Conservation (phyloP, 495 filamentous ascomycete genomes). For the Tuber calosporum region DNA sequence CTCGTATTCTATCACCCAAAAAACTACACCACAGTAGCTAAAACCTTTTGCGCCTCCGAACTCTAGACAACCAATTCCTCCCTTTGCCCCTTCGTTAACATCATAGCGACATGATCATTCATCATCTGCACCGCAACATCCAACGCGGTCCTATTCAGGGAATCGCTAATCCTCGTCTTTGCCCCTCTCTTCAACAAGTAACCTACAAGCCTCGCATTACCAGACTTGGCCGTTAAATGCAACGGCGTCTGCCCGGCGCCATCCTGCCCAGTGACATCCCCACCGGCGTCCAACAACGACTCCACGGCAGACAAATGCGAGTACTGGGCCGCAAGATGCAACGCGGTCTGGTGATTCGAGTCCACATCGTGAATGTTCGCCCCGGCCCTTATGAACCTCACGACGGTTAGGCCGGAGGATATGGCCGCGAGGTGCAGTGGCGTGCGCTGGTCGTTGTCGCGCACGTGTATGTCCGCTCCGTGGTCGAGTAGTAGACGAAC, state of each 20-base stretch:
- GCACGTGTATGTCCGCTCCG: neutral
- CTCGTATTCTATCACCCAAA: neutral
- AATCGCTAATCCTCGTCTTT: neutral
- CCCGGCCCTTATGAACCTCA: neutral
- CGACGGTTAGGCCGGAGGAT: neutral
- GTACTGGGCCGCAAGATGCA: slow-evolving; percentile 5
- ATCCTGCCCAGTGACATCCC: slow-evolving; percentile 10
- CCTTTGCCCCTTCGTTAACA: neutral
- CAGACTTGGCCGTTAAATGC: slow-evolving; percentile 8
- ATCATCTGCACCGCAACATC: neutral
- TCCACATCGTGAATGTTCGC: slow-evolving; percentile 5
- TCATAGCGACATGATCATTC: neutral
- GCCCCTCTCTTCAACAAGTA: slow-evolving; percentile 11
- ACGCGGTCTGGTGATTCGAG: neutral
- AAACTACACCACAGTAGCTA: neutral
- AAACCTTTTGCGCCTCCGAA: neutral
- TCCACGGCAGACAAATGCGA: slow-evolving; percentile 11
- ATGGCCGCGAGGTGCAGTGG: slow-evolving; percentile 13
- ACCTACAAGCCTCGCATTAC: slow-evolving; percentile 5
- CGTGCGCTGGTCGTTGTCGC: slow-evolving; percentile 7
- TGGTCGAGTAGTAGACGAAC: slow-evolving; percentile 6
- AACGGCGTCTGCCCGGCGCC: neutral
- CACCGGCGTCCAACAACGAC: slow-evolving; percentile 14
- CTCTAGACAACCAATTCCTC: neutral
- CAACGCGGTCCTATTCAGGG: neutral